Percentiles rank a stretch among this genome's conserved stretches.
These are phyloP conservation scores for Zymoseptoria tritici DNA, from an alignment of 2,329 filamentous ascomycete genomes.

Conservation along the genomic window DNA sequence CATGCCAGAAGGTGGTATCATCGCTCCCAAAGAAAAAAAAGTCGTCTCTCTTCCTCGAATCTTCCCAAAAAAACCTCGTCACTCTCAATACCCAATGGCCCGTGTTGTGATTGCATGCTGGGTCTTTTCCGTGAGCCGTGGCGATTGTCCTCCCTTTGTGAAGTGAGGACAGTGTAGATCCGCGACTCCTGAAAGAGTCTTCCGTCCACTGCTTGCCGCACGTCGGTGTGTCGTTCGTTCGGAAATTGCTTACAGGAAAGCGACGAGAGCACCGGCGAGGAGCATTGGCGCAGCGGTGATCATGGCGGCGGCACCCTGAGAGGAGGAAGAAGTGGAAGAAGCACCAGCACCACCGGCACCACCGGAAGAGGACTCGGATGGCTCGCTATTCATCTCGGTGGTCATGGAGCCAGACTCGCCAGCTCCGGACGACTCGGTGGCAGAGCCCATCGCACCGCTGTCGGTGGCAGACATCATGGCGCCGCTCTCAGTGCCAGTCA, in stretches of 20 bases:
- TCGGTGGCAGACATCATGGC: constrained; percentile 6
- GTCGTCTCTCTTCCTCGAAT: not conserved
- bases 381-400: not conserved
- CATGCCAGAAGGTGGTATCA: constrained; percentile 11
- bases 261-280: constrained; percentile 34
- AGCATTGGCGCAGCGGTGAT: constrained; percentile 28
- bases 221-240: not conserved
- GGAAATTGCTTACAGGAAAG: constrained; percentile 40
- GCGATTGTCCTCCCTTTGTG: constrained; percentile 1
- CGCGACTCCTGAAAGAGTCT: not conserved
- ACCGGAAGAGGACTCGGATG: constrained; percentile 4
- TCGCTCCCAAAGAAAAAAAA: constrained; percentile 1
- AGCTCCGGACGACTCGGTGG: constrained; percentile 6
- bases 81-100: not conserved
- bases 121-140: constrained; percentile 11
- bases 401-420: not conserved
- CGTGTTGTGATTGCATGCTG: not conserved
- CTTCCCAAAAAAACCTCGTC: not conserved
- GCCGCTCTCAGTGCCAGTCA: constrained; percentile 5
- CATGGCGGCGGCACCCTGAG: constrained; percentile 20
- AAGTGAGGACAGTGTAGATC: not conserved
- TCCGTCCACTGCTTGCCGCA: not conserved
- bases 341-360: constrained; percentile 9
- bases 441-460: constrained; percentile 9
- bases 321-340: constrained; percentile 6